These are phyloP conservation scores for Luffa aegyptiaca DNA, from an alignment of 306 rosid genomes.

Conservation along the genomic window DNA sequence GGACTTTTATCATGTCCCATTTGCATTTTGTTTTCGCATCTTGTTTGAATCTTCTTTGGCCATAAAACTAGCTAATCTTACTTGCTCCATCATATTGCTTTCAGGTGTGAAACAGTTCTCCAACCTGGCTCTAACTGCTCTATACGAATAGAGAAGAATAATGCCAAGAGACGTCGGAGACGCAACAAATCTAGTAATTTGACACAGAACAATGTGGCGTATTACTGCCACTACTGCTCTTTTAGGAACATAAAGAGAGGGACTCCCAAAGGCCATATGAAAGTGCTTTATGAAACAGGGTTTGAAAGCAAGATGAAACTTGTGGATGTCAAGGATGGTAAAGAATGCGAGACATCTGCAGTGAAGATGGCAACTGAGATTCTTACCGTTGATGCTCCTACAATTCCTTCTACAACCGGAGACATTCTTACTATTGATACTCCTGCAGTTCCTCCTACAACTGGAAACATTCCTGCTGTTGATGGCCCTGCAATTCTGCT, in stretches of 20 bases:
- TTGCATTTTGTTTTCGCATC: not conserved
- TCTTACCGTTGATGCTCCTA: not conserved
- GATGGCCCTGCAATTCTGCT: not conserved
- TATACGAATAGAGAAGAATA: slow-evolving; percentile 47
- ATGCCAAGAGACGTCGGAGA: slow-evolving; percentile 24
- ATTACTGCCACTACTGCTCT: slow-evolving; percentile 56
- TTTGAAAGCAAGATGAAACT: slow-evolving; percentile 18
- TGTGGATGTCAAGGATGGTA: slow-evolving; percentile 13
- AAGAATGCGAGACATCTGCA: slow-evolving; percentile 12
- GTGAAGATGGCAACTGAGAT: not conserved
- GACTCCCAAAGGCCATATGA: slow-evolving; percentile 44
- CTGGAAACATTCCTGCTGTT: not conserved
- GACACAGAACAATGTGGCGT: slow-evolving; percentile 46
- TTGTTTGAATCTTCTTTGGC: not conserved
- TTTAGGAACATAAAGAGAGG: slow-evolving; percentile 55
- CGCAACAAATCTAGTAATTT: slow-evolving; percentile 21
- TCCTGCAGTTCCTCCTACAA: not conserved
- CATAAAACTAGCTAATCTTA: not conserved
- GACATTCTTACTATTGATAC: not conserved
- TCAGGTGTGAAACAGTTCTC: slow-evolving; percentile 69
- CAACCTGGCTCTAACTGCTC: slow-evolving; percentile 68
- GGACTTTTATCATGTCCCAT: not conserved
- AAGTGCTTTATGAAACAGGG: slow-evolving; percentile 28
- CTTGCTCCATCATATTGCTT: slow-evolving; percentile 2
- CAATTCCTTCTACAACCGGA: not conserved